Evolutionary conservation across 169 alveolate genomes (phyloP), one percentile per base, ranked within the genome.

Genomic region (Plasmodium fragile): DNA sequence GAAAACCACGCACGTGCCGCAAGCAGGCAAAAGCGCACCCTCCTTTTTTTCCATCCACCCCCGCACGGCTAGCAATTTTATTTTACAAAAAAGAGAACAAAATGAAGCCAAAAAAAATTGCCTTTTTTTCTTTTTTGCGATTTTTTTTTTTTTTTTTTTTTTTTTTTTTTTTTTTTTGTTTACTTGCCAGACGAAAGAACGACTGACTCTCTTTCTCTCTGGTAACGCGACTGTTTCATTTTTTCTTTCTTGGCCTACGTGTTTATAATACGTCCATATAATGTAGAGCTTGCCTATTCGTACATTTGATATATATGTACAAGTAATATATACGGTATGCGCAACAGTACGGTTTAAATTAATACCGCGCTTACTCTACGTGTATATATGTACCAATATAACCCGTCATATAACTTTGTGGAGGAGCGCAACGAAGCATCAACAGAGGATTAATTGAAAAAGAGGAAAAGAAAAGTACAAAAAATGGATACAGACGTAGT

Each of bases 401-500:
- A n/a, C n/a, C 59, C 59, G 59, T 49, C 59, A 13, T 49, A 49
- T 0, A n/a, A n/a, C 25, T 49, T 16, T 49, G 59, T 49, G 59
- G 59, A 0, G 59, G 16, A 49, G 59, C 1, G 22, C 25, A 16
- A 49, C 1, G 59, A 7, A 65, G 41, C 34, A 25, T 65, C 36
- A 22, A 34, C 2, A n/a, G 16, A 65, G n/a, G n/a, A n/a, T n/a
- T 18, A 65, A n/a, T n/a, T 65, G 13, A 28, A 22, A 4, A 65
- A 5, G 25, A 65, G 25, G 25, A 65, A 65, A 30, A 28, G 28
- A 73, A n/a, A 55, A 82, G n/a, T 43, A 39, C 49, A 69, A 75
- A 89, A 79, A 18, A 80, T 89, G 94, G 94, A 89, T 72, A 22
- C 80, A 28, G 93, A 94, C 81, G 81, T 95, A 93, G 93, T 95